Percentiles rank a stretch among this genome's conserved stretches.
Conservation (phyloP, 768 basidiomycete genomes). For the Boletus reticulatus region DNA sequence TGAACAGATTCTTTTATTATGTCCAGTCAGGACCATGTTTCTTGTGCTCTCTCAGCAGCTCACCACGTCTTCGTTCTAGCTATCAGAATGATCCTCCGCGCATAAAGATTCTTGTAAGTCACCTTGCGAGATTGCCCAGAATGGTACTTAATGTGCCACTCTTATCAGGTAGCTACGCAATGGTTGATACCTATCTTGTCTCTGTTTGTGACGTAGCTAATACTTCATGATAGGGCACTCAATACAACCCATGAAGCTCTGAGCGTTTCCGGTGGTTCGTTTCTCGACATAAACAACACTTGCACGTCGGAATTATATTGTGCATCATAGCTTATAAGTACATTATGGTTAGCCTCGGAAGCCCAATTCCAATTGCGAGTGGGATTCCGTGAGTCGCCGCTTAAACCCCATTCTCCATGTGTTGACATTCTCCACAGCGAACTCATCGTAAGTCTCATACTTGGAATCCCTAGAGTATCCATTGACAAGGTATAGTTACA, state of each 20-base stretch:
- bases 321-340: neutral
- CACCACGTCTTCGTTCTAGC: neutral
- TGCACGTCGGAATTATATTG: neutral
- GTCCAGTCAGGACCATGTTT: neutral
- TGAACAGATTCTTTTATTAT: too few species aligned
- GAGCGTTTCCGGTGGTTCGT: slow-evolving; percentile 5
- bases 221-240: neutral
- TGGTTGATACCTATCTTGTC: neutral
- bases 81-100: neutral
- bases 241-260: slow-evolving; percentile 7
- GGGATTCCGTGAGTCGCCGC: neutral
- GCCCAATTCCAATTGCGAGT: neutral
- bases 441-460: neutral
- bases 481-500: neutral
- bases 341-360: neutral
- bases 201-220: neutral
- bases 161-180: neutral
- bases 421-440: neutral
- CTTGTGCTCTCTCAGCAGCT: neutral
- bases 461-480: neutral
- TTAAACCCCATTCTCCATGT: neutral
- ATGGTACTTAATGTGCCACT: neutral
- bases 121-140: neutral
- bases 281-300: neutral
- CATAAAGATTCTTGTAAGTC: neutral